These are phyloP conservation scores for Arctium lappa DNA, from an alignment of 129 eudicot genomes.

Conservation along the genomic window DNA sequence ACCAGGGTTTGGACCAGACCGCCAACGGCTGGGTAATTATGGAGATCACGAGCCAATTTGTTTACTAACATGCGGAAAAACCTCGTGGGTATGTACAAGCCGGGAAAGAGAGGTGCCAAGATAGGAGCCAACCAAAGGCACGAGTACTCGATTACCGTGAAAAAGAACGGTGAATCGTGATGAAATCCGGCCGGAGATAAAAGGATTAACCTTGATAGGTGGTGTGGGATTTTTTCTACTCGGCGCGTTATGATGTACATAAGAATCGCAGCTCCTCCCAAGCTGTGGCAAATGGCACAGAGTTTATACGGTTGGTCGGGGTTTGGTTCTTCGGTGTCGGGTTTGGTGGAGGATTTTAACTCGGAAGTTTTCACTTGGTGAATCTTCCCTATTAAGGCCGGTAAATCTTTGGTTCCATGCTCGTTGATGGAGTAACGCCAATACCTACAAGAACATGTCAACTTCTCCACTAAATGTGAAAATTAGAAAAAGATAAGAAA, in stretches of 20 bases:
- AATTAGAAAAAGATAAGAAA: background rate
- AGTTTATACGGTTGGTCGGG: constrained; percentile 71
- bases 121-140: constrained; percentile 62
- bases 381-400: constrained; percentile 80
- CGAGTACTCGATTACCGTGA: constrained; percentile 55
- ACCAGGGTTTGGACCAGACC: constrained; percentile 91
- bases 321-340: constrained; percentile 25
- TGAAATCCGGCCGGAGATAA: constrained; percentile 95
- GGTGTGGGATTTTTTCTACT: constrained; percentile 64
- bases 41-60: constrained; percentile 84
- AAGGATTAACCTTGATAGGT: constrained; percentile 67
- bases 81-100: constrained; percentile 80
- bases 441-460: constrained; percentile 38
- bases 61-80: constrained; percentile 88
- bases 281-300: constrained; percentile 77
- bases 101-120: constrained; percentile 53
- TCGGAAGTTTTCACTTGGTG: constrained; percentile 72
- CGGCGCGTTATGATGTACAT: constrained; percentile 76
- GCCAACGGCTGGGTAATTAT: constrained; percentile 92
- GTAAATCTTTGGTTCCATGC: constrained; percentile 87
- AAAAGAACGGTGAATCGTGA: constrained; percentile 60
- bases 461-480: background rate
- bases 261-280: constrained; percentile 88
- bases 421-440: constrained; percentile 92
- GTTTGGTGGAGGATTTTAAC: constrained; percentile 32